Conservation (phyloP, 495 filamentous ascomycete genomes). For the Evansstolkia leycettana region DNA sequence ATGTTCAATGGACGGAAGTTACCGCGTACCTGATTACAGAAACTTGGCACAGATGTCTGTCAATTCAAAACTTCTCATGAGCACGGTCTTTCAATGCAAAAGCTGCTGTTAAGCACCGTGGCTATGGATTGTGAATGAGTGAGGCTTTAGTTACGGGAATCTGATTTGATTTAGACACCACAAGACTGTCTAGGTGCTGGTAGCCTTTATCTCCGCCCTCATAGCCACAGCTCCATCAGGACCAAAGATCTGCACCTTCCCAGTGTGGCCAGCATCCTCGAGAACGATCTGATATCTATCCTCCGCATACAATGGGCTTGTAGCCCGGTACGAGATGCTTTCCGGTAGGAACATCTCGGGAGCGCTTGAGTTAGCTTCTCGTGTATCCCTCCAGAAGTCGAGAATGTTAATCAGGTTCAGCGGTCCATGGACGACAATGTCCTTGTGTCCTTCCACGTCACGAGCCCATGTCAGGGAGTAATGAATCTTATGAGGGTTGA, state of each 20-base stretch:
- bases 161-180: no score
- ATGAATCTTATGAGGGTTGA: conserved; percentile 64
- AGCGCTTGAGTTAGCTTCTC: conserved; percentile 1
- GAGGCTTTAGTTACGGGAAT: no score
- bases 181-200: no score
- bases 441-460: conserved; percentile 45
- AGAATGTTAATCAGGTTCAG: conserved; percentile 52
- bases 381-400: conserved; percentile 48
- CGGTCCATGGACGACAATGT: conserved; percentile 51
- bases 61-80: no score
- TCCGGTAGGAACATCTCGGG: conserved; percentile 21
- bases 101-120: no score
- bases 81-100: no score
- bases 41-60: no score
- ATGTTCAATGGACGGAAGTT: no score
- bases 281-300: conserved; percentile 37
- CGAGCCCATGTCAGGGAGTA: conserved; percentile 48
- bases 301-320: conserved; percentile 47
- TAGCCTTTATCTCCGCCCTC: conserved; percentile 30
- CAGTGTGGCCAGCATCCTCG: conserved; percentile 15
- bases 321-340: conserved; percentile 46
- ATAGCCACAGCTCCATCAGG: conserved; percentile 30
- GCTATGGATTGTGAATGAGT: no score
- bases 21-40: no score
- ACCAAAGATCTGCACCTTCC: conserved; percentile 28